Base-by-base conservation (phyloP, 495 filamentous ascomycete genomes). In the Hypoxylon lenormandii region DNA sequence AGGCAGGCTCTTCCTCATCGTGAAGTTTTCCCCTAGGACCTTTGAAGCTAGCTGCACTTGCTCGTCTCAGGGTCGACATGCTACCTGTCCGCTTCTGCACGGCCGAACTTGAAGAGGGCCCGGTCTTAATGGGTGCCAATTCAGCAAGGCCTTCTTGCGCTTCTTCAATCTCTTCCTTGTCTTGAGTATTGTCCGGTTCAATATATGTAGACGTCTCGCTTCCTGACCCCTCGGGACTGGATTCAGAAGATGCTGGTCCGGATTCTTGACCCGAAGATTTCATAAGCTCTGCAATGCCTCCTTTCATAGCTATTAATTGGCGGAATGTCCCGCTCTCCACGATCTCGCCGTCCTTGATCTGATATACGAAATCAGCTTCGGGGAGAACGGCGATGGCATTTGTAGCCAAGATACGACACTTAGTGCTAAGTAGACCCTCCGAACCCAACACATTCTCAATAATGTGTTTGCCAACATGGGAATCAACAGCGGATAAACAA, bases 391-490 rank as follows among this genome's bases (percentile, higher is more conserved):
- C 89, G 69, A 98, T 97, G 0, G 96, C 92, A 73, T 99, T 99
- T 4, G 96, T 98, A 18, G 95, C 96, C 50, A 99, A 83, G 48
- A 99, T 91, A 72, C 94, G 89, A 10, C 95, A 97, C 77, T 98
- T 99, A 38, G 89, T 85, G 45, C 79, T 85, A 28, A 99, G 85
- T 15, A 99, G 84, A 59, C 96, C 96, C 50, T 88, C 90, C 5
- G 87, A 81, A 8, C 96, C 95, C 40, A 99, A 86, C 7, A 99
- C 96, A 66, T 92, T 90, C 74, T 97, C 89, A 69, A 97, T 97
- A 43, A 99, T 82, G 77, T 98, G 96, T 56, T 92, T 85, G 30
- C 96, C 96, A 56, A 99, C 96, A 75, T 99, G 96, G 66, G 97
- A 95, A 78, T 99, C 96, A 15, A 99, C 96, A 1, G 96, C 95